Percentiles rank a stretch among this genome's conserved stretches.
Conservation (phyloP, 805 yeast genomes). For the Yamadazyma sp. region DNA sequence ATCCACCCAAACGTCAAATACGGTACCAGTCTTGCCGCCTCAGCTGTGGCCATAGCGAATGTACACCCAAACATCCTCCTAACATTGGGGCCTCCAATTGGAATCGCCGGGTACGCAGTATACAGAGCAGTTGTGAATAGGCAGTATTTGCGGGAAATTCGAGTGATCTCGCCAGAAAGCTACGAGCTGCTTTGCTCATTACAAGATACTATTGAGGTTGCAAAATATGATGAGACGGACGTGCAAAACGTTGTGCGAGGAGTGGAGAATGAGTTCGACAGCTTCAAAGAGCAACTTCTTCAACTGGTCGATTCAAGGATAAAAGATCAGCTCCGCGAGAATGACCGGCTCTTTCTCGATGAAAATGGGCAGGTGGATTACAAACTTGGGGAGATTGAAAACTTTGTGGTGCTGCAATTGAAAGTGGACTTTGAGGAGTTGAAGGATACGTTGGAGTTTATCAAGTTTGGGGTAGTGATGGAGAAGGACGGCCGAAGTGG, state of each 20-base stretch:
- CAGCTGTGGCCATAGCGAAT: constrained; percentile 31
- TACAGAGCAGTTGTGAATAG: constrained; percentile 14
- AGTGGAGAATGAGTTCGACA: constrained; percentile 38
- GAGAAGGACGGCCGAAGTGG: constrained; percentile 33
- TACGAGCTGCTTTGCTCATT: constrained; percentile 1
- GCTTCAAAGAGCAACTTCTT: constrained; percentile 29
- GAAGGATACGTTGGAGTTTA: constrained; percentile 20
- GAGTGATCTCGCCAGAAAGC: constrained; percentile 1
- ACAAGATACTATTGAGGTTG: constrained; percentile 5
- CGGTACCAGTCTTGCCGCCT: constrained; percentile 24
- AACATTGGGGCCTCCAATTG: constrained; percentile 39
- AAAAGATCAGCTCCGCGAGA: constrained; percentile 23
- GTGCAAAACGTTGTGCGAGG: constrained; percentile 32
- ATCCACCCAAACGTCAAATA: constrained; percentile 30
- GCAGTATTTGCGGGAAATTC: constrained; percentile 9
- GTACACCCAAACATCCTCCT: constrained; percentile 36
- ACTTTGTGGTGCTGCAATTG: constrained; percentile 13
- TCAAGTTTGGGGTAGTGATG: constrained; percentile 37
- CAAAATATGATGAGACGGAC: constrained; percentile 32
- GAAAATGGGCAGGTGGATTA: constrained; percentile 31
- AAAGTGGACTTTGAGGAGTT: constrained; percentile 10
- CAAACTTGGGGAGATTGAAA: constrained; percentile 14
- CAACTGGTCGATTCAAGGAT: constrained; percentile 26
- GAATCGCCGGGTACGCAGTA: constrained; percentile 27
- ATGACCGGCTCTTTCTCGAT: constrained; percentile 24